Evolutionary conservation across 176 grass and related monocot genomes (phyloP), one percentile per base, ranked within the genome.

Genomic region (Puya raimondii): DNA sequence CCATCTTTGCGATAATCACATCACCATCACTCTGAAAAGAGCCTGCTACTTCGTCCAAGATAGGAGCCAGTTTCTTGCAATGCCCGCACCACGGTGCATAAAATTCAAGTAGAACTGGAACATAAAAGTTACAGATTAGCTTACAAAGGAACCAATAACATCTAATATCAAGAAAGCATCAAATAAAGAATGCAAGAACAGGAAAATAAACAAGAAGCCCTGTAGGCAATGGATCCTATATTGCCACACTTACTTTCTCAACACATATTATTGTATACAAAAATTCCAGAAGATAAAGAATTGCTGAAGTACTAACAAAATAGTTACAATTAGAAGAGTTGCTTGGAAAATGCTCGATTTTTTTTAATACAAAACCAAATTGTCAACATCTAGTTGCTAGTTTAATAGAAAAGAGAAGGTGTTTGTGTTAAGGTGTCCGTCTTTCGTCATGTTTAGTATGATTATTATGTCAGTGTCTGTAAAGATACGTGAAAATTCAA

Each of bases 31-130:
- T 74, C 29, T 65, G 20, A 65, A 65, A 65, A 51, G 58, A 64
- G 47, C 49, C 61, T 13, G 72, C 72, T 51, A 74, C 18, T 74
- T 74, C 72, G 10, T 74, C 59, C 21, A 74, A 64, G 47, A 65
- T 74, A 23, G 72, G 72, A 12, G 72, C 72, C 26, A 74, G 20
- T 51, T 74, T 64, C 72, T 74, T 74, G 72, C 72, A 74, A 64
- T 74, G 72, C 12, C 72, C 58, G n/a, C 72, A 74, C 72, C 72
- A 74, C 4, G 72, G 72, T 74, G 72, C 72, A 74, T 74, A 74
- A 51, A 74, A 64, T 50, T 74, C 72, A 26, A 74, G 59, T 21
- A 74, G 9, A 64, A 74, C 72, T 74, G 42, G 59, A 74, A 49
- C 29, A 68, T 59, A 42, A 21, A 48, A 13, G 5, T 29, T 3